Evolutionary conservation across 2,329 filamentous ascomycete genomes (phyloP).

Genomic region (Alternaria panax): DNA sequence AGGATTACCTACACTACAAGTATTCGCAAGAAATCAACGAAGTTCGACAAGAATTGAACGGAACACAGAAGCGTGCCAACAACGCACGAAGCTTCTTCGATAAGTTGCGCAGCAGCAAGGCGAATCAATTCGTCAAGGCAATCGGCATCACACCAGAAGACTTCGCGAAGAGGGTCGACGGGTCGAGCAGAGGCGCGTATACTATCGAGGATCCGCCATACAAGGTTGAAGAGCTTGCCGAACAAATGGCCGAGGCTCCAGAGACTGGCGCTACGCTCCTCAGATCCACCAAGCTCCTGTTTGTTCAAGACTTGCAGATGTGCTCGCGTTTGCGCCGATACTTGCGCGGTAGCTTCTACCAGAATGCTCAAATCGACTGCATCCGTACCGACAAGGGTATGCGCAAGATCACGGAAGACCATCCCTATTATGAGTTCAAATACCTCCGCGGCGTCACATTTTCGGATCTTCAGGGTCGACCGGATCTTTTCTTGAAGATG

Average conservation of each 20-base stretch:
- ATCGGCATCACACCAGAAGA: constrained; percentile 91
- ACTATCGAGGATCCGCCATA: constrained; percentile 79
- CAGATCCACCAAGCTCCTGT: constrained; percentile 82
- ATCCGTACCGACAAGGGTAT: constrained; percentile 92
- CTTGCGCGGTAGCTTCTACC: constrained; percentile 83
- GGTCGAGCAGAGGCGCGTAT: constrained; percentile 71
- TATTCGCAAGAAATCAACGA: constrained; percentile 87
- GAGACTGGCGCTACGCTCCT: constrained; percentile 77
- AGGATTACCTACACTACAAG: constrained; percentile 95
- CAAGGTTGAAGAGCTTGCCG: constrained; percentile 85
- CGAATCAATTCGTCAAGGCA: constrained; percentile 82
- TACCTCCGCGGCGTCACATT: constrained; percentile 92
- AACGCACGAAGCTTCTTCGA: constrained; percentile 82
- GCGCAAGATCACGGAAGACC: constrained; percentile 90
- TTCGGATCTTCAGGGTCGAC: constrained; percentile 77
- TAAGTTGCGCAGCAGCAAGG: constrained; percentile 79
- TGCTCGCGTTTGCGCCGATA: constrained; percentile 90
- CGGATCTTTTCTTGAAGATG: constrained; percentile 95
- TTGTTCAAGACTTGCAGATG: constrained; percentile 85
- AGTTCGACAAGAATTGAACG: constrained; percentile 69
- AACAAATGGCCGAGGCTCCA: constrained; percentile 63
- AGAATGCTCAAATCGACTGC: constrained; percentile 84
- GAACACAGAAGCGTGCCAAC: constrained; percentile 80
- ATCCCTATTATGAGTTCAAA: constrained; percentile 97
- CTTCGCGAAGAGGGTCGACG: constrained; percentile 84